Conservation (phyloP, 345 rosid genomes). For the Eucalyptus urophylla region DNA sequence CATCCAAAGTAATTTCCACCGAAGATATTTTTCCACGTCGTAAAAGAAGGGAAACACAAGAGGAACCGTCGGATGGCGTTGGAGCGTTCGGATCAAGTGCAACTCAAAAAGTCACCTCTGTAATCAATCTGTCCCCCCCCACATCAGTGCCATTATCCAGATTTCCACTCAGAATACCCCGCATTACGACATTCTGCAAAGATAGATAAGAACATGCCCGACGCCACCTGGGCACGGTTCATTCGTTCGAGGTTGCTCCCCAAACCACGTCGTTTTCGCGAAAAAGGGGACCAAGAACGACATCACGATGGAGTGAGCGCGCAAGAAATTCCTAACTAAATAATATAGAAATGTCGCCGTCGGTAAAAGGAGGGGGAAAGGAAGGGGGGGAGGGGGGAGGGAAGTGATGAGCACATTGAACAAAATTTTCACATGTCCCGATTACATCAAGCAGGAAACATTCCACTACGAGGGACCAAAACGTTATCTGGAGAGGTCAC, state of each 20-base stretch:
- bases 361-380: not conserved
- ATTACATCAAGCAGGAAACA: conserved; percentile 8
- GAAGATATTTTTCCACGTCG: not conserved
- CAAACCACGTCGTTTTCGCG: not conserved
- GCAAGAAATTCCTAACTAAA: not conserved
- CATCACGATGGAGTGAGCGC: not conserved
- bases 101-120: not conserved
- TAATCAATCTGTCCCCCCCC: not conserved
- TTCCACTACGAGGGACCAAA: not conserved
- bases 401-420: not conserved
- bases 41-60: not conserved
- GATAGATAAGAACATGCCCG: not conserved
- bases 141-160: not conserved
- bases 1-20: not conserved
- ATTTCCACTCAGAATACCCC: not conserved
- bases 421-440: not conserved
- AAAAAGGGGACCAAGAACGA: not conserved
- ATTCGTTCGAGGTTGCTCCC: not conserved
- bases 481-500: not conserved
- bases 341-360: not conserved
- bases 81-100: not conserved
- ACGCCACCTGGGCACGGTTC: not conserved
- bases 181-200: not conserved
- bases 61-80: not conserved
- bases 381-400: not conserved